Evolutionary conservation across 176 grass and related monocot species (phyloP).

Genomic region (Aegilops tauschii): DNA sequence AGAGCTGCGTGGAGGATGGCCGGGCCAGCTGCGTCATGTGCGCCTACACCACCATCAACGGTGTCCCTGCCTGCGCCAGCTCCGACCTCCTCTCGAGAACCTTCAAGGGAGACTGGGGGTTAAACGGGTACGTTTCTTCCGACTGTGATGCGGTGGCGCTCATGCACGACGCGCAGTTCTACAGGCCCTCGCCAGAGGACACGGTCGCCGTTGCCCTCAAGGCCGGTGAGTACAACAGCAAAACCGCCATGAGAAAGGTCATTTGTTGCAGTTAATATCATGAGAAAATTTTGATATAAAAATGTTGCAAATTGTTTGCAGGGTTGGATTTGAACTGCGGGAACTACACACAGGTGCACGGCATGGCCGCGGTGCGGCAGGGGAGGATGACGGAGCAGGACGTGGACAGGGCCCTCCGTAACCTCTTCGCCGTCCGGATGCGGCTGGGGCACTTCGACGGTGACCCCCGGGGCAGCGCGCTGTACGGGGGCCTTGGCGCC

Average conservation of each 20-base stretch:
- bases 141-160: conserved; percentile 71
- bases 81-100: conserved; percentile 48
- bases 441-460: conserved; percentile 75
- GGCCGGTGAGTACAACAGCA: conserved; percentile 38
- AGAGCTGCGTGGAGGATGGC: conserved; percentile 61
- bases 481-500: conserved; percentile 44
- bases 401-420: conserved; percentile 50
- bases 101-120: conserved; percentile 35
- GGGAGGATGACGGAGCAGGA: conserved; percentile 51
- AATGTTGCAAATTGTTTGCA: not conserved
- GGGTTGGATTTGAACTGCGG: conserved; percentile 81
- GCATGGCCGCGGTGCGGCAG: conserved; percentile 39
- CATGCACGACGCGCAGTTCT: conserved; percentile 43
- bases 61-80: conserved; percentile 59
- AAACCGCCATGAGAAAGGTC: not conserved
- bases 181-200: conserved; percentile 53
- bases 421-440: conserved; percentile 66
- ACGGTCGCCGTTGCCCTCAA: conserved; percentile 55
- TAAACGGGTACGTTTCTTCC: conserved; percentile 68
- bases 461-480: conserved; percentile 21
- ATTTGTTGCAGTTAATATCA: not conserved
- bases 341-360: conserved; percentile 42
- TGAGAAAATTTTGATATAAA: not conserved
- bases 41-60: conserved; percentile 74
- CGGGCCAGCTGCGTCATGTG: conserved; percentile 74